Base-by-base conservation (phyloP, 192 early-diverging fungal species). In the Coemansia sp. region DNA sequence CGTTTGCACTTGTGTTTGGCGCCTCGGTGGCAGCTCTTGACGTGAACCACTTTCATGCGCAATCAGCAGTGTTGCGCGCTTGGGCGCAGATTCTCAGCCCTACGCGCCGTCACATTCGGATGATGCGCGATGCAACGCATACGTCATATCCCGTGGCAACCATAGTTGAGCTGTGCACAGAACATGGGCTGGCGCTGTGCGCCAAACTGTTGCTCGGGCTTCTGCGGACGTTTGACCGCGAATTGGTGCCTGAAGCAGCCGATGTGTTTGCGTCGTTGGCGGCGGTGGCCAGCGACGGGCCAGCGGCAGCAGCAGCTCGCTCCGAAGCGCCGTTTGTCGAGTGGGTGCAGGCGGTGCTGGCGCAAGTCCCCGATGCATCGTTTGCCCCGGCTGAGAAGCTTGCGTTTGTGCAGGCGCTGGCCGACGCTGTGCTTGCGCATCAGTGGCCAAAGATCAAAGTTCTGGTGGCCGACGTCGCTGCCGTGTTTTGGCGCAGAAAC, bases 41-140 rank as follows among this genome's bases (percentile, higher is more conserved):
- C 8, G 66, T 76, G 14, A 76, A 73, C 62, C 73, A 76, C 23
- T 63, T 62, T 37, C 79, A 76, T 17, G 73, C 79, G 41, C 79
- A 76, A 48, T 52, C 68, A 29, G 58, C 77, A 1, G 72, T 80
- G 19, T 19, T 80, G 35, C 55, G 48, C 7, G 62, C 66, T 0
- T 80, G 72, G 77, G 29, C 48, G 6, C 77, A 75, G 77, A 51
- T 80, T 5, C 72, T 80, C 23, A 56, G 49, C n/a, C 77, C 77
- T 4, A 68, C 77, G n/a, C 66, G 66, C 50, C 77, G 77, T 41
- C 77, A 80, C n/a, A 52, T 80, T 23, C 72, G 72, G 43, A 39
- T 70, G 62, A 64, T 65, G 37, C 72, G 37, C 25, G 72, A 69
- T 23, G 25, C 47, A 60, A 22, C 49, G 41, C 7, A 74, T 12